Evolutionary conservation across 768 basidiomycete genomes (phyloP).

Genomic region (Tricholoma sp.): DNA sequence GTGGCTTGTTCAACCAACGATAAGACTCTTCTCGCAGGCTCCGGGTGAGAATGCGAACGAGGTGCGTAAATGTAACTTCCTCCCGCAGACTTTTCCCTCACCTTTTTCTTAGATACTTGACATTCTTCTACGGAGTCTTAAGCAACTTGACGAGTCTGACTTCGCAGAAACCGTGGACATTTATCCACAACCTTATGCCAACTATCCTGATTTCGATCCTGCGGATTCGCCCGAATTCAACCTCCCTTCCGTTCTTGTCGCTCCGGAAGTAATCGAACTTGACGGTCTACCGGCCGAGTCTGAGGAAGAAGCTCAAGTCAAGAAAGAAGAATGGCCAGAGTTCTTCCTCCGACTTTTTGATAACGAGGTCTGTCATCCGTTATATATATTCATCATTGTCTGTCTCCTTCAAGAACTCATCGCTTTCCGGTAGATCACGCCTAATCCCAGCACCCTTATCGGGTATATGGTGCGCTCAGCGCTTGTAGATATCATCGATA

Average conservation of each 20-base stretch:
- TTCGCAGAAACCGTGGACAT: slow-evolving; percentile 52
- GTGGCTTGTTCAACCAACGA: slow-evolving; percentile 60
- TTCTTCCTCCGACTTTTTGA: slow-evolving; percentile 67
- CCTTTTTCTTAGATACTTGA: slow-evolving; percentile 60
- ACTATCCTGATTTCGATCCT: slow-evolving; percentile 38
- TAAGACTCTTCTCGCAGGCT: slow-evolving; percentile 44
- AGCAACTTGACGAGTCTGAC: slow-evolving; percentile 52
- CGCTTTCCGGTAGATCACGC: slow-evolving; percentile 55
- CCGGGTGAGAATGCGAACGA: slow-evolving; percentile 54
- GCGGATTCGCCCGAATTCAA: slow-evolving; percentile 47
- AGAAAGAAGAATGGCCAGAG: slow-evolving; percentile 81
- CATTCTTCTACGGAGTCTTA: slow-evolving; percentile 57
- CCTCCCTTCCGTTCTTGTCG: slow-evolving; percentile 76
- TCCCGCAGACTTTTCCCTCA: background rate
- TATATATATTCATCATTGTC: too few species aligned
- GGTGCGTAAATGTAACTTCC: slow-evolving; percentile 32
- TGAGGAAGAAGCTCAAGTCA: slow-evolving; percentile 65
- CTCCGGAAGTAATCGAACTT: slow-evolving; percentile 82
- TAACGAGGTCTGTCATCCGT: slow-evolving; percentile 35
- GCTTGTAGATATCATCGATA: slow-evolving; percentile 72
- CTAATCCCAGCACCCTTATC: slow-evolving; percentile 63
- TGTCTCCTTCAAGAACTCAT: background rate
- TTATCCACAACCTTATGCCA: slow-evolving; percentile 62
- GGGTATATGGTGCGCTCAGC: slow-evolving; percentile 79
- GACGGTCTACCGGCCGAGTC: slow-evolving; percentile 65